Conservation (phyloP, 805 yeast genomes). For the Wickerhamomyces strasburgensis region DNA sequence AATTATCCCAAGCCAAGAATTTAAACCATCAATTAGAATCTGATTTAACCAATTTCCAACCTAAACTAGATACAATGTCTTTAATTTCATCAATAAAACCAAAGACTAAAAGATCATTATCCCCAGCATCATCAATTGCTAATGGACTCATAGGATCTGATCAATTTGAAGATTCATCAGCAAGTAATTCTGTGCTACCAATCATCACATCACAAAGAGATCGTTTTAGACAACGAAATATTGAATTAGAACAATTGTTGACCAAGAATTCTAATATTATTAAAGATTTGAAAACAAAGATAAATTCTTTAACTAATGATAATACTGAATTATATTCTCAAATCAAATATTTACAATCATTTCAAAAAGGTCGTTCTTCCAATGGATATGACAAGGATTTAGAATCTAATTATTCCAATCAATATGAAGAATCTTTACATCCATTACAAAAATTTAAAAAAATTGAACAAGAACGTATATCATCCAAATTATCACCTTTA, state of each 20-base stretch:
- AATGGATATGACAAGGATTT: conserved; percentile 38
- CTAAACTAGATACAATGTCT: conserved; percentile 49
- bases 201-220: conserved; percentile 94
- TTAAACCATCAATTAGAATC: conserved; percentile 64
- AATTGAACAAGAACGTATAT: conserved; percentile 70
- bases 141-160: conserved; percentile 36
- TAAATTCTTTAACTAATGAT: conserved; percentile 61
- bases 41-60: conserved; percentile 60
- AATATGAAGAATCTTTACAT: conserved; percentile 72
- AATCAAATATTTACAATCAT: conserved; percentile 59
- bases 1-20: conserved; percentile 37
- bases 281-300: conserved; percentile 59
- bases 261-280: conserved; percentile 51
- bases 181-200: conserved; percentile 60
- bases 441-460: conserved; percentile 81
- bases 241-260: conserved; percentile 78
- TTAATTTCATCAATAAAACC: conserved; percentile 52
- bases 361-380: conserved; percentile 25
- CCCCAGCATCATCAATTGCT: conserved; percentile 50
- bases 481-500: conserved; percentile 64
- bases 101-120: conserved; percentile 31
- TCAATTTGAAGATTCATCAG: conserved; percentile 4
- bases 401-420: conserved; percentile 43
- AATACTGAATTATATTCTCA: conserved; percentile 78
- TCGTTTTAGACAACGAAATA: conserved; percentile 77